A percentile compares a stretch with the other conserved stretches of the same genome.
These are phyloP conservation scores for Juncus effusus DNA, from an alignment of 176 grass and related monocot species.

Conservation along the genomic window DNA sequence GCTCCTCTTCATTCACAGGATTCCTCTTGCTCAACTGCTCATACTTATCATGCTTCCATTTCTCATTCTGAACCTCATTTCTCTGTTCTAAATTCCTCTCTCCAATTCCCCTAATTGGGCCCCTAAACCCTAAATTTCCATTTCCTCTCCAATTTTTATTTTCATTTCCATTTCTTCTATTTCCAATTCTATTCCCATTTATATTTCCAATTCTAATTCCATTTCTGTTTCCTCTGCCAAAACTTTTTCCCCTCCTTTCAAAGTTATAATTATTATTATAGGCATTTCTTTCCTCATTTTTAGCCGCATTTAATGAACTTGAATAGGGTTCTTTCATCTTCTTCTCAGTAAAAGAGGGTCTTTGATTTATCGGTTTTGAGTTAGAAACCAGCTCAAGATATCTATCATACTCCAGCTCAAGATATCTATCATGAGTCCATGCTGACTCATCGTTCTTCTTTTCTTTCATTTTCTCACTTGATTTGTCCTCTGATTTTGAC, in stretches of 20 bases:
- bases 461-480: slow-evolving; percentile 28
- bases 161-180: slow-evolving; percentile 29
- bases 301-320: slow-evolving; percentile 32
- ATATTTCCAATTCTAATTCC: too few species aligned
- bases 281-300: slow-evolving; percentile 10
- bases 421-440: slow-evolving; percentile 60
- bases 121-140: slow-evolving; percentile 42
- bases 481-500: slow-evolving; percentile 30
- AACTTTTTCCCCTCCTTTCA: slow-evolving; percentile 39
- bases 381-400: slow-evolving; percentile 50
- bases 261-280: slow-evolving; percentile 36
- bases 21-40: slow-evolving; percentile 64
- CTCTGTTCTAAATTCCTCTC: slow-evolving; percentile 13
- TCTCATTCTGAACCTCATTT: slow-evolving; percentile 47
- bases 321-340: slow-evolving; percentile 22
- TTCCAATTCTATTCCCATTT: slow-evolving; percentile 34
- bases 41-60: slow-evolving; percentile 96
- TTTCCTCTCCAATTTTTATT: slow-evolving; percentile 41
- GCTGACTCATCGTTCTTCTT: slow-evolving; percentile 33
- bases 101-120: slow-evolving; percentile 30
- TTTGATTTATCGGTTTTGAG: slow-evolving; percentile 34
- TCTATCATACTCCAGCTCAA: too few species aligned
- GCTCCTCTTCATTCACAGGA: slow-evolving; percentile 81
- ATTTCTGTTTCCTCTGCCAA: slow-evolving; percentile 38
- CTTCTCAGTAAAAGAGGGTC: slow-evolving; percentile 35